These are phyloP conservation scores for Inosperma sp. DNA, from an alignment of 768 basidiomycete species.

Conservation along the genomic window DNA sequence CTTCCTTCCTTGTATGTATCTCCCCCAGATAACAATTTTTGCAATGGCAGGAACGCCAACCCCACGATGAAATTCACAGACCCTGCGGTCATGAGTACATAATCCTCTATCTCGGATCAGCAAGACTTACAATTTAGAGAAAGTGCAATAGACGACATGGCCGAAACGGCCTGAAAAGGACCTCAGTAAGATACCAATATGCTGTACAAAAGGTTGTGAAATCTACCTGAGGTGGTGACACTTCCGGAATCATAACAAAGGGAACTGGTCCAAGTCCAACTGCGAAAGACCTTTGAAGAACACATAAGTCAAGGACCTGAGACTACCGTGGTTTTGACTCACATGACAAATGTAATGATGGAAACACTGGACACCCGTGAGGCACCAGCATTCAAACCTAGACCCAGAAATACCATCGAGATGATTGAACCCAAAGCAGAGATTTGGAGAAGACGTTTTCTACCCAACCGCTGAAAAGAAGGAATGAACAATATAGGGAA, in stretches of 20 bases:
- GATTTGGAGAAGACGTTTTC: constrained; percentile 59
- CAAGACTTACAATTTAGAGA: constrained; percentile 60
- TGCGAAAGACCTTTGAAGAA: constrained; percentile 66
- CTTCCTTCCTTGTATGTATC: constrained; percentile 67
- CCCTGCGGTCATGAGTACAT: constrained; percentile 47
- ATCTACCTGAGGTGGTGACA: constrained; percentile 73
- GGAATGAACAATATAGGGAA: constrained; percentile 6
- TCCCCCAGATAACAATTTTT: constrained; percentile 65
- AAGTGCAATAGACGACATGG: constrained; percentile 69
- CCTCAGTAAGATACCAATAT: constrained; percentile 4
- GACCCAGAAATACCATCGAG: constrained; percentile 64
- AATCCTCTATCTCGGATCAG: background rate
- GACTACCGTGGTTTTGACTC: constrained; percentile 21
- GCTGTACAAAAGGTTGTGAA: background rate
- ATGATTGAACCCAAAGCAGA: constrained; percentile 64
- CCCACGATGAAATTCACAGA: constrained; percentile 81
- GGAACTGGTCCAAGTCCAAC: constrained; percentile 89
- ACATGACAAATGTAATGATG: constrained; percentile 81
- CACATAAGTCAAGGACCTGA: background rate
- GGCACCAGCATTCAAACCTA: constrained; percentile 60
- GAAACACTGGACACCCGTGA: constrained; percentile 64
- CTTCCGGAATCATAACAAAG: constrained; percentile 88
- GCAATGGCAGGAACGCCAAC: constrained; percentile 77
- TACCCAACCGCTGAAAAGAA: constrained; percentile 57
- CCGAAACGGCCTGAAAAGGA: constrained; percentile 62